Percentiles rank a stretch among this genome's conserved stretches.
phyloP scores from a whole-genome alignment of 2,329 filamentous ascomycete species.

The Claviceps arundinis region DNA sequence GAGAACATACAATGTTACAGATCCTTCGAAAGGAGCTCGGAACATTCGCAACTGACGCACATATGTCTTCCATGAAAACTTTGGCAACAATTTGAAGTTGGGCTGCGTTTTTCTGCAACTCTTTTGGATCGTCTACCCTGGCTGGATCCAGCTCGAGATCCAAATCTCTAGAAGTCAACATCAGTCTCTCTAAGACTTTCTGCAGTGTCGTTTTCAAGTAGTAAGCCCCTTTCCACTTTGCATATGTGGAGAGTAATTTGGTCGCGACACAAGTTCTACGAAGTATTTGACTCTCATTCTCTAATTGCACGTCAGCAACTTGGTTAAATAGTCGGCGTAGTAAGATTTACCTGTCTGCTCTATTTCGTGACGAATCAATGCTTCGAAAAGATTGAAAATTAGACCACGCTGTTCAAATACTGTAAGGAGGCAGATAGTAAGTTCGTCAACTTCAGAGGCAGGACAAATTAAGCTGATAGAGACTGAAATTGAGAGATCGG shows the following conservation, averaged over 20 bases:
- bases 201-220: conserved; percentile 53
- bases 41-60: conserved; percentile 46
- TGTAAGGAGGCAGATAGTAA: conserved; percentile 53
- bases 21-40: conserved; percentile 53
- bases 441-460: conserved; percentile 54
- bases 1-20: conserved; percentile 44
- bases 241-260: conserved; percentile 58
- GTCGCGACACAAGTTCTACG: conserved; percentile 59
- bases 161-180: conserved; percentile 52
- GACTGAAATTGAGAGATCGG: conserved; percentile 47
- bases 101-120: conserved; percentile 51
- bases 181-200: conserved; percentile 52
- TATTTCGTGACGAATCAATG: conserved; percentile 55
- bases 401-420: conserved; percentile 56
- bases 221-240: conserved; percentile 54
- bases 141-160: conserved; percentile 56
- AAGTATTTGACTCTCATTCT: conserved; percentile 55
- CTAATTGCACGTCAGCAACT: conserved; percentile 19
- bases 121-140: conserved; percentile 44
- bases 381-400: conserved; percentile 50
- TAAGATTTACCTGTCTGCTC: conserved; percentile 42
- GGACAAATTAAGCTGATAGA: conserved; percentile 54
- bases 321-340: neutral
- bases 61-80: conserved; percentile 60
- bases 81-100: conserved; percentile 55